phyloP scores from a whole-genome alignment of 768 basidiomycete genomes.

The Clitopilus passeckerianus region DNA sequence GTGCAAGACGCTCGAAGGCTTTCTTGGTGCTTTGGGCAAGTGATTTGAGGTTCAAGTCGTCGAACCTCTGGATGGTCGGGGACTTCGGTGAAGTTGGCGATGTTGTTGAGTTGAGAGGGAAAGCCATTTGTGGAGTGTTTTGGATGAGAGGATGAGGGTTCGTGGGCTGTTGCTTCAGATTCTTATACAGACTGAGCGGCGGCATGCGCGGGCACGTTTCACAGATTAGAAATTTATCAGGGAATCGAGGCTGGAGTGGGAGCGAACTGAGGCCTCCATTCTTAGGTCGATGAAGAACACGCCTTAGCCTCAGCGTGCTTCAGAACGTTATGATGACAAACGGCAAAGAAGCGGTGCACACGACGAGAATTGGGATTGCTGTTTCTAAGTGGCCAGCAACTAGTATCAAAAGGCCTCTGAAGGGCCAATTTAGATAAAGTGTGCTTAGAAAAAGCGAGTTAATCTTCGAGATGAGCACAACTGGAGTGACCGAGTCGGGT shows the following conservation, averaged over 20 bases:
- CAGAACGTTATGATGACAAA: neutral
- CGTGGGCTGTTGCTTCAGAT: neutral
- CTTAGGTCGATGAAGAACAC: neutral
- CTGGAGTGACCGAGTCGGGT: neutral
- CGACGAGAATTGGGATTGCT: neutral
- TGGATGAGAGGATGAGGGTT: neutral
- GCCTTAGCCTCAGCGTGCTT: neutral
- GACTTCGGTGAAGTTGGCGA: neutral
- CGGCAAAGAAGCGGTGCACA: neutral
- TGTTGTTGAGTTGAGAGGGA: neutral
- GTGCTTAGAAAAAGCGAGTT: neutral
- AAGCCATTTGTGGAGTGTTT: slow-evolving; percentile 3
- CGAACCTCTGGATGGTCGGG: slow-evolving; percentile 3
- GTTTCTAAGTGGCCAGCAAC: neutral
- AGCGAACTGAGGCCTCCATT: neutral
- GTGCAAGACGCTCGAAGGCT: slow-evolving; percentile 31
- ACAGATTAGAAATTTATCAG: neutral
- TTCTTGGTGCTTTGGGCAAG: slow-evolving; percentile 27
- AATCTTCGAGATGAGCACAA: neutral
- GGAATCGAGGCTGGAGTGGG: neutral
- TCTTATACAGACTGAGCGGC: neutral
- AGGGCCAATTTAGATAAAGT: too few species aligned
- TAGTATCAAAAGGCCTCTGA: too few species aligned
- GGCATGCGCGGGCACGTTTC: slow-evolving; percentile 3
- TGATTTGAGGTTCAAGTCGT: slow-evolving; percentile 17